phyloP scores from a whole-genome alignment of 805 yeast species.

The Lachancea sp. region DNA sequence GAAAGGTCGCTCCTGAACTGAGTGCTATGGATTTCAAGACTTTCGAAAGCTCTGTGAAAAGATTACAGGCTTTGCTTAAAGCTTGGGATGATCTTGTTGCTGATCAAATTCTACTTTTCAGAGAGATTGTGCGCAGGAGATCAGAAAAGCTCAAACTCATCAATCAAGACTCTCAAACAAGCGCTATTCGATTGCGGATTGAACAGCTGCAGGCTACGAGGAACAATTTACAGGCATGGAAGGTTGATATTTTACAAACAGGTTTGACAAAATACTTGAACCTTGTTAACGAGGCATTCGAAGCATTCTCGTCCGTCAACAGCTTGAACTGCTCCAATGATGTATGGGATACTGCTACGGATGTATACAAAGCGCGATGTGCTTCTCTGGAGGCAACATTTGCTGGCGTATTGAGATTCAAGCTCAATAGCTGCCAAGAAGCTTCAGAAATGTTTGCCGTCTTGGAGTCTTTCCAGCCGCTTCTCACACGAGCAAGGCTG shows the following conservation, averaged over 20 bases:
- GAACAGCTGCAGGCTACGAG: conserved; percentile 43
- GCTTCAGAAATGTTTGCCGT: conserved; percentile 47
- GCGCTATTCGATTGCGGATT: conserved; percentile 38
- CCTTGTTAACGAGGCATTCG: conserved; percentile 39
- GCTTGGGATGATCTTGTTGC: conserved; percentile 57
- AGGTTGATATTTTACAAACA: conserved; percentile 29
- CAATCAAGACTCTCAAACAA: conserved; percentile 45
- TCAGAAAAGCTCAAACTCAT: conserved; percentile 65
- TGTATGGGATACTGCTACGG: conserved; percentile 39
- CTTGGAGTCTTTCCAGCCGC: conserved; percentile 42
- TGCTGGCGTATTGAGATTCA: conserved; percentile 34
- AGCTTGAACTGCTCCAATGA: conserved; percentile 10
- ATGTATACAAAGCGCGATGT: conserved; percentile 38
- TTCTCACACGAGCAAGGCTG: conserved; percentile 48
- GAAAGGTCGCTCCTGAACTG: conserved; percentile 37
- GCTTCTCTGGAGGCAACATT: conserved; percentile 42
- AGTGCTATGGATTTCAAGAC: conserved; percentile 39
- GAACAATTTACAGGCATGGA: conserved; percentile 45
- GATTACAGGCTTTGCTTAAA: conserved; percentile 34
- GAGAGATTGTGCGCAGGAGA: conserved; percentile 71
- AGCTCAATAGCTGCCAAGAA: conserved; percentile 33
- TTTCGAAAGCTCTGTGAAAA: conserved; percentile 34
- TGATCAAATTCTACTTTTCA: conserved; percentile 56
- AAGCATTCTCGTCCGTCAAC: conserved; percentile 27
- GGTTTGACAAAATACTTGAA: conserved; percentile 17